These are phyloP conservation scores for Actinidia chinensis DNA, from an alignment of 179 eudicot species.

Conservation along the genomic window DNA sequence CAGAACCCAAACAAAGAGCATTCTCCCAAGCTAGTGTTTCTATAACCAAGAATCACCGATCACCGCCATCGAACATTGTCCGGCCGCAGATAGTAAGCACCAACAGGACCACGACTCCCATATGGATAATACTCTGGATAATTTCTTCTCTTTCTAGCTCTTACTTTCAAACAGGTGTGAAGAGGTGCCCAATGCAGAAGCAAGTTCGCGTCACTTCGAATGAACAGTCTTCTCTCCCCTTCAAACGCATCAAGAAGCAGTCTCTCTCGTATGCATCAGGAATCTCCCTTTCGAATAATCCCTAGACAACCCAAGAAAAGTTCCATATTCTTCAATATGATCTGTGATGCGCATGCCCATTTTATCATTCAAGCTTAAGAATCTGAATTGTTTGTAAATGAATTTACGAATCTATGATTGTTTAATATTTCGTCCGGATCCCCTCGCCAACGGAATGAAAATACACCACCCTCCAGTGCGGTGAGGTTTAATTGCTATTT, in stretches of 20 bases:
- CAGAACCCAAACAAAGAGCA: not conserved
- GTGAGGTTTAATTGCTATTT: not conserved
- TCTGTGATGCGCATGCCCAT: not conserved
- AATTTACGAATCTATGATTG: too few relatives aligned
- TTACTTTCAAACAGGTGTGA: conserved; percentile 80
- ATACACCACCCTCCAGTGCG: not conserved
- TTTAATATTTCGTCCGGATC: too few relatives aligned
- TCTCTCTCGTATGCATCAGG: conserved; percentile 97
- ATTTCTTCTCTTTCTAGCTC: conserved; percentile 77
- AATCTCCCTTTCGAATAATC: conserved; percentile 89
- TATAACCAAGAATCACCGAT: conserved; percentile 64
- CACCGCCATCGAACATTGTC: conserved; percentile 81
- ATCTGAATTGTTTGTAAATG: too few relatives aligned
- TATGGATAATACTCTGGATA: conserved; percentile 85
- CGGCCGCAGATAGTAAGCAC: conserved; percentile 96
- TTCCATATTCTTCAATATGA: not conserved
- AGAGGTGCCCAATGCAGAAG: conserved; percentile 94
- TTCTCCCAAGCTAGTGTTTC: conserved; percentile 26
- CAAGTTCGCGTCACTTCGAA: conserved; percentile 88
- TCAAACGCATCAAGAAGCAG: conserved; percentile 92
- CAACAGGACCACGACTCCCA: conserved; percentile 94
- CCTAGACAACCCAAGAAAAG: conserved; percentile 33
- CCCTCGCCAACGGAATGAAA: too few relatives aligned
- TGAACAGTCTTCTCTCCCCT: conserved; percentile 91
- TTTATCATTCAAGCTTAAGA: not conserved